Percentiles rank a stretch among this genome's conserved stretches.
Conservation (phyloP, 2,329 filamentous ascomycete species). For the Fusarium piperis region DNA sequence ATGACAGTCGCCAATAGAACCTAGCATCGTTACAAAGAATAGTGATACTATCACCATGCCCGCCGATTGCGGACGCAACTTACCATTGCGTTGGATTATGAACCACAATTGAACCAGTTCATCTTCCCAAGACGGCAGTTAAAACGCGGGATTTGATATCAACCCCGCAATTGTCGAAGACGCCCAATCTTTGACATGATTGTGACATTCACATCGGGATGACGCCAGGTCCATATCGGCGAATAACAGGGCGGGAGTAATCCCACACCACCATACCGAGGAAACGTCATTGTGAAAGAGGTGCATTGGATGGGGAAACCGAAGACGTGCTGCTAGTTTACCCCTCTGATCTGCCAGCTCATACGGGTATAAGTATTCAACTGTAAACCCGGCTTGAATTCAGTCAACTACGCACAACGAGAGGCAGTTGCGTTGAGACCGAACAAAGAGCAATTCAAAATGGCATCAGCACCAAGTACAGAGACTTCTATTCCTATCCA, state of each 20-base stretch:
- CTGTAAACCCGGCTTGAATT: not conserved
- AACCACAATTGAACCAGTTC: not conserved
- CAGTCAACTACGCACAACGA: not conserved
- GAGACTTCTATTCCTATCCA: not conserved
- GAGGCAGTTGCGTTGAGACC: not conserved
- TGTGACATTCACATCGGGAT: constrained; percentile 1
- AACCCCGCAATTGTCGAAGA: not conserved
- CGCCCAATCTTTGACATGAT: not conserved
- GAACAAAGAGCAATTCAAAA: not conserved
- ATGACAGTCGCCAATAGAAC: not conserved
- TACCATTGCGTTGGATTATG: not conserved
- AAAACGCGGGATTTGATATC: not conserved
- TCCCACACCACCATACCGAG: not conserved
- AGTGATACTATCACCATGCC: accelerated
- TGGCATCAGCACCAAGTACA: not conserved
- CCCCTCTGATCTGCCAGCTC: not conserved
- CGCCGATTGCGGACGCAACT: not conserved
- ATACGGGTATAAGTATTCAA: not conserved
- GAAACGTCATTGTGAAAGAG: not conserved
- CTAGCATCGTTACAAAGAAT: not conserved
- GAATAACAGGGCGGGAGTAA: not conserved
- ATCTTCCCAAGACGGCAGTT: not conserved
- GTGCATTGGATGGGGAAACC: not conserved
- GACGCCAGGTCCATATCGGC: not conserved
- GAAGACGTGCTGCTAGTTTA: not conserved